phyloP scores from a whole-genome alignment of 2,329 filamentous ascomycete species.

The Chaetomium sp. region DNA sequence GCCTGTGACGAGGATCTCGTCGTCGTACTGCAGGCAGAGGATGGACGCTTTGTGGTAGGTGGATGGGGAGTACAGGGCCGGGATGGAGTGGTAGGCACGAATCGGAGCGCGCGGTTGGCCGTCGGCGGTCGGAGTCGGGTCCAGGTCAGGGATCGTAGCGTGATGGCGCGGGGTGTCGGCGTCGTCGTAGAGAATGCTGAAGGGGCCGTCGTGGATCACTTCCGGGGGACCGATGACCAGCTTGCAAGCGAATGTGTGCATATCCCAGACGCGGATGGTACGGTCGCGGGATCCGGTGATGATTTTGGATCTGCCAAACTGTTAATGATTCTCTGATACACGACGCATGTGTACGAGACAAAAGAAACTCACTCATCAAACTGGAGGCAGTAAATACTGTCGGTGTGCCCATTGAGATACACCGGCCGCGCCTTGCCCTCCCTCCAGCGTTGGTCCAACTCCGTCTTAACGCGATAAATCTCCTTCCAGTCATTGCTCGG shows the following conservation, averaged over 20 bases:
- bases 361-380: conserved; percentile 79
- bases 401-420: conserved; percentile 87
- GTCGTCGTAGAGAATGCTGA: conserved; percentile 42
- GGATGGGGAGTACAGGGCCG: conserved; percentile 50
- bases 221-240: conserved; percentile 78
- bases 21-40: conserved; percentile 89
- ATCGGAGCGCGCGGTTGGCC: conserved; percentile 23
- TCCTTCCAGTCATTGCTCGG: conserved; percentile 76
- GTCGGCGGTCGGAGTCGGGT: conserved; percentile 22
- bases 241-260: conserved; percentile 77
- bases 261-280: conserved; percentile 94
- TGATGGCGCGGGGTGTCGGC: conserved; percentile 48
- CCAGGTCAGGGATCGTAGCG: conserved; percentile 47
- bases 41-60: conserved; percentile 85
- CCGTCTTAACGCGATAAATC: conserved; percentile 71
- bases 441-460: conserved; percentile 74
- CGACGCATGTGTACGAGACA: not conserved
- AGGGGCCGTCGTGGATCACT: conserved; percentile 46
- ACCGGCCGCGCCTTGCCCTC: conserved; percentile 70
- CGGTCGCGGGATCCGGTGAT: conserved; percentile 94
- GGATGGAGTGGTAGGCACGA: conserved; percentile 40
- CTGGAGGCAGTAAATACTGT: conserved; percentile 96
- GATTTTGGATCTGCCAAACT: conserved; percentile 67
- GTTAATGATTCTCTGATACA: not conserved
- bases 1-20: conserved; percentile 86